Evolutionary conservation across 2,329 filamentous ascomycete species (phyloP), one percentile per base, ranked within the genome.

Genomic region (Cladophialophora bantiana): DNA sequence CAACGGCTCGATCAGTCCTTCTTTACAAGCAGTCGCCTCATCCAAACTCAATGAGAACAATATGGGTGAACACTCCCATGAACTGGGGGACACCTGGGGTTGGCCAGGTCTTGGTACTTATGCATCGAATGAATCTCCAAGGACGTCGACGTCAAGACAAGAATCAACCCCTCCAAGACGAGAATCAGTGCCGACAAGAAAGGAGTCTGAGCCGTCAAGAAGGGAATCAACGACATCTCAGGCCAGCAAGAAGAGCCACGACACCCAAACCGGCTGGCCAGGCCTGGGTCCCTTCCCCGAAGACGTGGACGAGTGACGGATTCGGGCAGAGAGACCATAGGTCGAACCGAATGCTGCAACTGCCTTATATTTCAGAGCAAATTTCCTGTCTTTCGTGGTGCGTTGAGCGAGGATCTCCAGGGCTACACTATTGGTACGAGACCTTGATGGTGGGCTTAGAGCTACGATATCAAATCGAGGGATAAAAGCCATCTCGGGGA

Each of bases 1-100:
- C 53, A 59, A 66, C 18, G 63, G 60, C 7, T 67, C 67, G 9
- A 45, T 66, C 42, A 70, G 66, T 52, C 68, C 68, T 9, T 58
- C 68, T 1, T n/a, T 70, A n/a, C 58, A 70, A 57, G 68, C 68
- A 10, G 59, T 56, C n/a, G 56, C 59, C 50, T 57, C 50, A 13
- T 66, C 54, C 6, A 59, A 68, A 20, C 52, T 64, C 55, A 68
- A 70, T 45, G 68, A 70, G 59, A 70, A 70, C 54, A 66, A 66
- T 50, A 70, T 70, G 68, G 68, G 68, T 12, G 55, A 50, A 48
- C 48, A 62, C 26, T 70, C 68, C n/a, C 66, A 70, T 32, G 40
- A 62, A 58, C n/a, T 13, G 31, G 34, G 52, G n/a, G 42, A 64
- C 48, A 60, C 40, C 34, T 70, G 68, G 68, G 66, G 68, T 15